Conservation (phyloP, 148 eudicot genomes). For the Pharnaceum exiguum region DNA sequence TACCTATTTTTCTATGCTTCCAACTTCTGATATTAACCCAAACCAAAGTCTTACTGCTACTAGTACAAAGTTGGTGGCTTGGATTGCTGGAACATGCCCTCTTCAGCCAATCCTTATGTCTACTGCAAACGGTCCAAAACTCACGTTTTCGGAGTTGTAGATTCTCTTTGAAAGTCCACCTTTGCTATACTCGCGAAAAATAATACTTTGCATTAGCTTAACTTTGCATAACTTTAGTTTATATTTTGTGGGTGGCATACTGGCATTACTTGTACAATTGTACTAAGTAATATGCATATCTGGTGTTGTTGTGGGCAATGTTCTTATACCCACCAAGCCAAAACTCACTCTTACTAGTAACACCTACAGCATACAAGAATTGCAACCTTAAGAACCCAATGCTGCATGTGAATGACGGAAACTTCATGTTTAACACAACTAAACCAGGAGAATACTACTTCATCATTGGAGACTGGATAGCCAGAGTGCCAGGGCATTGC, state of each 20-base stretch:
- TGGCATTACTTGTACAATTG: too few species aligned
- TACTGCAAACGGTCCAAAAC: slow-evolving; percentile 62
- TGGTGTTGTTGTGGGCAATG: slow-evolving; percentile 37
- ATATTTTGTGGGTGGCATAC: too few species aligned
- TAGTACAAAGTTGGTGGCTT: slow-evolving; percentile 82
- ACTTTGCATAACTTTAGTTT: neutral
- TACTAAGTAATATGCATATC: neutral
- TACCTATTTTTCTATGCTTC: slow-evolving; percentile 19
- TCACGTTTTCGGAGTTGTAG: slow-evolving; percentile 50
- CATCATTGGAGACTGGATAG: slow-evolving; percentile 81
- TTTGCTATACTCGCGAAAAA: neutral
- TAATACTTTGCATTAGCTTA: neutral
- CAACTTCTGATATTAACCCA: slow-evolving; percentile 36
- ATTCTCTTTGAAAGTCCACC: slow-evolving; percentile 68
- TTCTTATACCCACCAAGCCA: slow-evolving; percentile 94
- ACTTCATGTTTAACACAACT: slow-evolving; percentile 70
- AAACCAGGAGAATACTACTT: slow-evolving; percentile 59
- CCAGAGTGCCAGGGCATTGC: slow-evolving; percentile 58
- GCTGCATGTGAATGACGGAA: slow-evolving; percentile 73
- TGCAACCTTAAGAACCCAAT: slow-evolving; percentile 80
- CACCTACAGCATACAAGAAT: slow-evolving; percentile 40
- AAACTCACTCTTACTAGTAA: slow-evolving; percentile 81
- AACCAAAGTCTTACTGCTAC: slow-evolving; percentile 31
- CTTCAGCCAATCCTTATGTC: slow-evolving; percentile 44
- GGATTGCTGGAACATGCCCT: slow-evolving; percentile 67